phyloP scores from a whole-genome alignment of 2,329 filamentous ascomycete genomes.

The Colletotrichum godetiae region DNA sequence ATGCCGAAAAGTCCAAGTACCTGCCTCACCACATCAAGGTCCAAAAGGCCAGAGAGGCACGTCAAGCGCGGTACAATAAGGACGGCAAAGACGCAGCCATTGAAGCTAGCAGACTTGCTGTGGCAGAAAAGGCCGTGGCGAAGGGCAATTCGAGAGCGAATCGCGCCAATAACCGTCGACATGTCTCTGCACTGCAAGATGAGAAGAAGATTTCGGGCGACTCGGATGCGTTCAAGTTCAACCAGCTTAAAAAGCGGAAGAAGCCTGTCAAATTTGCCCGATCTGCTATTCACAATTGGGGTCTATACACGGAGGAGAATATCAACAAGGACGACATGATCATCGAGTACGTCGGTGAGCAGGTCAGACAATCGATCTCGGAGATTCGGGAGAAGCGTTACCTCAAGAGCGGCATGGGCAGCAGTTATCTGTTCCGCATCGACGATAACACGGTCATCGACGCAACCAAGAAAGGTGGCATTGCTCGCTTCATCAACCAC shows the following conservation, averaged over 20 bases:
- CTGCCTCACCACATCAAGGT: slow-evolving; percentile 97
- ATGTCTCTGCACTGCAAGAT: slow-evolving; percentile 93
- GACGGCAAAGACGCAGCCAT: slow-evolving; percentile 77
- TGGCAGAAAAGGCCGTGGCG: slow-evolving; percentile 81
- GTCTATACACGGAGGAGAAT: slow-evolving; percentile 96
- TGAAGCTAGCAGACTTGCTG: slow-evolving; percentile 76
- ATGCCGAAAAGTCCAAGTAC: slow-evolving; percentile 98
- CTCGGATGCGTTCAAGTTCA: slow-evolving; percentile 94
- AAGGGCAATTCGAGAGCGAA: slow-evolving; percentile 94
- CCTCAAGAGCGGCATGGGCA: slow-evolving; percentile 95
- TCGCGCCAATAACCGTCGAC: slow-evolving; percentile 93
- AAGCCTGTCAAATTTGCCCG: slow-evolving; percentile 98
- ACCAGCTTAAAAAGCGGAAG: slow-evolving; percentile 99
- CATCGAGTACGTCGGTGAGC: slow-evolving; percentile 98
- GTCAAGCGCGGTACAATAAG: slow-evolving; percentile 79
- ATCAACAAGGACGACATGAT: slow-evolving; percentile 99
- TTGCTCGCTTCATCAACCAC: slow-evolving; percentile 98
- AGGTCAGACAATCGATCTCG: slow-evolving; percentile 96
- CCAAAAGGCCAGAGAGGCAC: slow-evolving; percentile 88
- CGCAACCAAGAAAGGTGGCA: slow-evolving; percentile 97
- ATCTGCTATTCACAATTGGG: slow-evolving; percentile 99
- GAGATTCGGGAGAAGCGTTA: slow-evolving; percentile 94
- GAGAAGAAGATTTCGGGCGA: slow-evolving; percentile 91
- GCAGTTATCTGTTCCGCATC: slow-evolving; percentile 97
- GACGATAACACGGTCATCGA: slow-evolving; percentile 98